phyloP scores from a whole-genome alignment of 257 asterid species.

The Scutellaria baicalensis region DNA sequence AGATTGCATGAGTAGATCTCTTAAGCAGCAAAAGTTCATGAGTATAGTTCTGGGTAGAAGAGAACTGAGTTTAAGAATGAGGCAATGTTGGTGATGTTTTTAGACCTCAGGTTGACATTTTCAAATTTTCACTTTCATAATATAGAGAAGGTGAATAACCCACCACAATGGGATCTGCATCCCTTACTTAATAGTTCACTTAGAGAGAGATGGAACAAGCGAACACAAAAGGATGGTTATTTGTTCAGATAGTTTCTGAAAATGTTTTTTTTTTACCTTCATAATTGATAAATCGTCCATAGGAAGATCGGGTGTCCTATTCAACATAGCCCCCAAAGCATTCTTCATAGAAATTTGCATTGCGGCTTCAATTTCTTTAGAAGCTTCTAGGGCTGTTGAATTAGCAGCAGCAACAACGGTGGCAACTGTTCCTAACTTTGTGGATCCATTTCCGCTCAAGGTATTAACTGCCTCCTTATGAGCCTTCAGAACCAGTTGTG shows the following conservation, averaged over 20 bases:
- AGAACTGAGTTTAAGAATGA: not conserved
- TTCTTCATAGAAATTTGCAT: slow-evolving; percentile 89
- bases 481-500: slow-evolving; percentile 89
- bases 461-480: slow-evolving; percentile 98
- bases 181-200: not conserved
- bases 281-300: slow-evolving; percentile 95
- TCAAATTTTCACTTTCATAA: not conserved
- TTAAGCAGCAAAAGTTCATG: not conserved
- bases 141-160: not conserved
- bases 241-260: not conserved
- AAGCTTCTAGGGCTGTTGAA: slow-evolving; percentile 92
- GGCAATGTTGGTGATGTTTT: not conserved
- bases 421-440: slow-evolving; percentile 92
- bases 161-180: not conserved
- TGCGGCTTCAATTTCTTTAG: slow-evolving; percentile 95
- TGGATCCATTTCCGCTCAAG: slow-evolving; percentile 90
- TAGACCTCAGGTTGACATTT: not conserved
- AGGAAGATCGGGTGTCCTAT: slow-evolving; percentile 58
- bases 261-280: slow-evolving; percentile 50
- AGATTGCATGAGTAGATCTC: not conserved
- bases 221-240: not conserved
- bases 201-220: not conserved
- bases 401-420: slow-evolving; percentile 99
- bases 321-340: slow-evolving; percentile 87
- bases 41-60: not conserved